Percentiles rank a stretch among this genome's conserved stretches.
These are phyloP conservation scores for Kwoniella heveanensis DNA, from an alignment of 768 basidiomycete species.

Conservation along the genomic window DNA sequence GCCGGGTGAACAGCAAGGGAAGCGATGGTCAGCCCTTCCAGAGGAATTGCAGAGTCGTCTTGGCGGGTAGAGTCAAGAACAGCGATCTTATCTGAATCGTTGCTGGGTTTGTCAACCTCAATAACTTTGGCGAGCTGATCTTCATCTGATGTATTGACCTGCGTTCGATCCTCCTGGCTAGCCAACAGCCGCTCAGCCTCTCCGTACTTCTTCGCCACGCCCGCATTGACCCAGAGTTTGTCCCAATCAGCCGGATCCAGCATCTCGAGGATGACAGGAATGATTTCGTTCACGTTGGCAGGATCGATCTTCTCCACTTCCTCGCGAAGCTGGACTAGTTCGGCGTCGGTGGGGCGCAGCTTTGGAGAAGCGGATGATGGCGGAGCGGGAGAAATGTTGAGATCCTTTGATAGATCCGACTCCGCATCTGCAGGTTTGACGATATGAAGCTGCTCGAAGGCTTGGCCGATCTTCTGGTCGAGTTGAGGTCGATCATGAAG, in stretches of 20 bases:
- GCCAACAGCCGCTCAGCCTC: slow-evolving; percentile 23
- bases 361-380: background rate
- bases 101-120: background rate
- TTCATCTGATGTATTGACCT: background rate
- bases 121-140: background rate
- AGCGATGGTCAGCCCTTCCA: slow-evolving; percentile 11
- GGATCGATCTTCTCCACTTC: slow-evolving; percentile 34
- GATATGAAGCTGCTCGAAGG: slow-evolving; percentile 2
- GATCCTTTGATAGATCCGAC: too few species aligned
- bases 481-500: slow-evolving; percentile 28
- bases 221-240: slow-evolving; percentile 6
- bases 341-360: slow-evolving; percentile 4
- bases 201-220: slow-evolving; percentile 23
- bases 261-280: slow-evolving; percentile 19
- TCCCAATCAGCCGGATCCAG: slow-evolving; percentile 16
- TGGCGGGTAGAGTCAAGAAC: background rate
- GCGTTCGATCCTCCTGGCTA: background rate
- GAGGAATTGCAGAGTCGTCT: background rate
- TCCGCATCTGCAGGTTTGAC: background rate
- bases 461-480: slow-evolving; percentile 27
- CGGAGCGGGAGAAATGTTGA: slow-evolving; percentile 5
- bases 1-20: slow-evolving; percentile 16
- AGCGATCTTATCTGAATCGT: background rate
- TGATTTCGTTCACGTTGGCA: slow-evolving; percentile 23
- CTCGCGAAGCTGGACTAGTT: slow-evolving; percentile 8